A percentile compares a stretch with the other conserved stretches of the same genome.
phyloP scores from a whole-genome alignment of 176 grass and related monocot genomes.

The Oryza meyeriana region DNA sequence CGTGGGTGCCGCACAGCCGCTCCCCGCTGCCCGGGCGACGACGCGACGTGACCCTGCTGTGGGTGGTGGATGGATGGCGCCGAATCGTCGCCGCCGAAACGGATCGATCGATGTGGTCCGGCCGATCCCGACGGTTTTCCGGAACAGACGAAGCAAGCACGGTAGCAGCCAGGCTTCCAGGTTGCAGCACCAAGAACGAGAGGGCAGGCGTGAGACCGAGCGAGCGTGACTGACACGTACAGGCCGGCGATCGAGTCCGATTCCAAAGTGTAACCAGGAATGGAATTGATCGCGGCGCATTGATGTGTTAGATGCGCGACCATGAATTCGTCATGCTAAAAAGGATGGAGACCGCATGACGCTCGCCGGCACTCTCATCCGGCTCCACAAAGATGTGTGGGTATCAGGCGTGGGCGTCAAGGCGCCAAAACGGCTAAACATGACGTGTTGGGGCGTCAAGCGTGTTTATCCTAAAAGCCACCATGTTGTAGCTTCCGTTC shows the following conservation, averaged over 20 bases:
- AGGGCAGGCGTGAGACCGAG: no score
- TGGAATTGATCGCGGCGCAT: no score
- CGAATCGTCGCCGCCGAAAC: no score
- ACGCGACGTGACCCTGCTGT: no score
- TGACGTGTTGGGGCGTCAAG: background rate
- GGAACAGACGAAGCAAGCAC: no score
- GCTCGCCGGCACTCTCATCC: background rate
- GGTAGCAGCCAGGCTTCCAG: no score
- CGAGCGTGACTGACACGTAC: background rate
- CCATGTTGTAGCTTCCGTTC: background rate
- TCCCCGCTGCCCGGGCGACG: no score
- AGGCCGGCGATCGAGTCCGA: background rate
- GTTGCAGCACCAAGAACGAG: no score
- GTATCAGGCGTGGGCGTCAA: background rate
- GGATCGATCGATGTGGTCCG: no score
- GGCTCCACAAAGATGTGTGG: background rate
- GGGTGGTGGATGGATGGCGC: no score
- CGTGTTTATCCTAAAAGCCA: constrained; percentile 23
- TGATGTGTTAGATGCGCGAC: background rate
- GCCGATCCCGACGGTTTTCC: no score
- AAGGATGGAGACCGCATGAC: background rate
- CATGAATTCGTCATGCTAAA: background rate
- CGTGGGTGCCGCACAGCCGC: no score
- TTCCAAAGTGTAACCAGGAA: background rate
- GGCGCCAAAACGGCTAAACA: background rate